Conservation (phyloP, 768 basidiomycete genomes). For the Tricholoma terreum region DNA sequence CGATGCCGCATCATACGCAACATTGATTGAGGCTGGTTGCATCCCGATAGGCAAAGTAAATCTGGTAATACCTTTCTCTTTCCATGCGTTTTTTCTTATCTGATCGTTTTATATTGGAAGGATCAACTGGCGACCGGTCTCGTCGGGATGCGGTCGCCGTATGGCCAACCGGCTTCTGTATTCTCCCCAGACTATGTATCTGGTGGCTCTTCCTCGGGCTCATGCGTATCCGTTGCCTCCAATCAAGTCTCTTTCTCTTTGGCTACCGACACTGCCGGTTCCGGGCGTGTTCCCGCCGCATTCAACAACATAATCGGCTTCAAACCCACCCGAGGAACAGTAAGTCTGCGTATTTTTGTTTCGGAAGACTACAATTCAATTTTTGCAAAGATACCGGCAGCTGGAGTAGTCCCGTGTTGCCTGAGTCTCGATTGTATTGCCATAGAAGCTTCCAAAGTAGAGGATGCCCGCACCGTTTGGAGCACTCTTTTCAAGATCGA, state of each 20-base stretch:
- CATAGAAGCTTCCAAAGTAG: background rate
- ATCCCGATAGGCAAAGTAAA: background rate
- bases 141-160: background rate
- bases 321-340: background rate
- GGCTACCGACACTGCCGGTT: background rate
- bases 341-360: background rate
- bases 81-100: background rate
- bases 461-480: background rate
- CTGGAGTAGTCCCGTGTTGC: background rate
- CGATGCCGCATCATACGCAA: background rate
- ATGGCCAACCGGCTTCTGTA: slow-evolving; percentile 1
- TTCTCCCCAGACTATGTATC: background rate
- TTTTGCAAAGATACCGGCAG: background rate
- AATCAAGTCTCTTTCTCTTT: slow-evolving; percentile 2
- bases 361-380: no score
- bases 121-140: background rate
- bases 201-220: background rate
- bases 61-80: background rate
- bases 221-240: background rate
- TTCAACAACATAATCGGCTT: slow-evolving; percentile 2
- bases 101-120: background rate
- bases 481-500: background rate
- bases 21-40: background rate
- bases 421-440: background rate
- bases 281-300: background rate